Base-by-base conservation (phyloP, 805 yeast genomes). In the Lachancea cidri region DNA sequence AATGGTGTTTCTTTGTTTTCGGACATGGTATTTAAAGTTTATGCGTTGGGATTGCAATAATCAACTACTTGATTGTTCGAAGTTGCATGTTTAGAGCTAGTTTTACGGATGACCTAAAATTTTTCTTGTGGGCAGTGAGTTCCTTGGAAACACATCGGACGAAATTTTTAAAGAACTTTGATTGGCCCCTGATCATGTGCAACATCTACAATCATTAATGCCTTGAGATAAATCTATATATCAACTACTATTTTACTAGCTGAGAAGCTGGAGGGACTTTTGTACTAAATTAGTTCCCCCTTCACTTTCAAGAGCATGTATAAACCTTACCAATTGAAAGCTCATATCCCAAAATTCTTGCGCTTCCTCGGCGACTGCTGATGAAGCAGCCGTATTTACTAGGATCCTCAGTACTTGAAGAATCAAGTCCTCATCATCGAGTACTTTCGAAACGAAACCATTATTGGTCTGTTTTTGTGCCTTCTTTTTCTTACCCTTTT, bases 1-100 rank as follows among this genome's bases (percentile, higher is more conserved):
- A 77, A 65, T 55, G 75, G 74, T 55, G 70, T 58, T 44, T 64
- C 71, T 41, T 56, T 59, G 41, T 59, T 45, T 25, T 47, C 50
- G 15, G 54, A 46, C 44, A 52, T 47, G 27, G 20, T 36, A 17
- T 4, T 24, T 27, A 22, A 22, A 7, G 27, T 7, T 7, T 11
- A 11, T 22, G 27, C 27, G 27, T 22, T 22, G 11, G n/a, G n/a
- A 22, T 22, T 7, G 7, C 27, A 22, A 22, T 22, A 22, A 11
- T 22, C 27, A 22, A 22, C 27, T 7, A 22, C 7, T 11, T 7
- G 27, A 7, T 11, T 7, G 27, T 11, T 22, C 11, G 27, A 22
- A 22, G 27, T 22, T 22, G 27, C 27, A 11, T 11, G 11, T 11
- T 22, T 22, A 22, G 11, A 22, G 27, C 9, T 22, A 7, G 27